phyloP scores from a whole-genome alignment of 768 basidiomycete species.

The Termitomyces sp. region DNA sequence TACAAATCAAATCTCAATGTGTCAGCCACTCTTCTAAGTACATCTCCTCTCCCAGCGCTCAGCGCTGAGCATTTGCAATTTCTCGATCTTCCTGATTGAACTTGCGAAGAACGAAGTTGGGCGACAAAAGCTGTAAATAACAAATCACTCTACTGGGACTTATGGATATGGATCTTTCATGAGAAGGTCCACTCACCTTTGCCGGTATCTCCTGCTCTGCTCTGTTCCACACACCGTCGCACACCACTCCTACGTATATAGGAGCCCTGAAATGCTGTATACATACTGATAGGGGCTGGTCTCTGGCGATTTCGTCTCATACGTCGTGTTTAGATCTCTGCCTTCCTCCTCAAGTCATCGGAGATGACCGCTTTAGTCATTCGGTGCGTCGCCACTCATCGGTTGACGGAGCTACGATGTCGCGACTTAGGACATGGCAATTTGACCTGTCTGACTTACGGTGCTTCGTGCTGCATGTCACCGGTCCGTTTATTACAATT shows the following conservation, averaged over 20 bases:
- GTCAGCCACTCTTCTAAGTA: too few species aligned
- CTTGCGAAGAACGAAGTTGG: neutral
- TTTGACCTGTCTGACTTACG: neutral
- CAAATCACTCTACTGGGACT: too few species aligned
- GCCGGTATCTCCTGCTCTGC: neutral
- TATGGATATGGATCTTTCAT: too few species aligned
- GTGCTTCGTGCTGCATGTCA: neutral
- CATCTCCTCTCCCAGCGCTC: neutral
- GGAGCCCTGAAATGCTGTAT: neutral
- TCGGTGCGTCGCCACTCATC: neutral
- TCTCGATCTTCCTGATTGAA: neutral
- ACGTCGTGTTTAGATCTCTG: neutral
- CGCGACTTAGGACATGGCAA: neutral
- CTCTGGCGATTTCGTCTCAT: neutral
- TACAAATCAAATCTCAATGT: neutral
- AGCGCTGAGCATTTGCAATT: neutral
- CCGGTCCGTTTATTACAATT: neutral
- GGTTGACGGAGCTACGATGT: neutral
- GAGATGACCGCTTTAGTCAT: neutral
- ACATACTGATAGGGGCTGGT: neutral
- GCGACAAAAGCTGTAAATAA: neutral
- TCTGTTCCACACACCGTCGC: neutral
- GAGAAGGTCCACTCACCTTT: neutral
- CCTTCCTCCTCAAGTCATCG: neutral
- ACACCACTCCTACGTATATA: neutral